Evolutionary conservation across 2,329 filamentous ascomycete species (phyloP).

Genomic region (Diaporthe eres): DNA sequence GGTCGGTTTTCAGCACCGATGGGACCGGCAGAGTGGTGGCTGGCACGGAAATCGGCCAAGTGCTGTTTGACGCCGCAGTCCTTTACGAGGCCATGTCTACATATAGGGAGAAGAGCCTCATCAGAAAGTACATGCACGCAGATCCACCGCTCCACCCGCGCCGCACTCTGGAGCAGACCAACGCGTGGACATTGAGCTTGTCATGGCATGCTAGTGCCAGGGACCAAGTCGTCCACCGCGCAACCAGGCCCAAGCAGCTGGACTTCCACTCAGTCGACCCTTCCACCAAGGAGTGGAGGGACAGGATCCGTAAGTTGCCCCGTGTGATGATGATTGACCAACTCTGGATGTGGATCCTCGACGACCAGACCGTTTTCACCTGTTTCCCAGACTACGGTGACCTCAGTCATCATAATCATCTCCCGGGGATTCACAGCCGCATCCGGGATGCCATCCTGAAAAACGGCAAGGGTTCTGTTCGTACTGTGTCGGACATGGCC

Average conservation of each 20-base stretch:
- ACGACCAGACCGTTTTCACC: slow-evolving; percentile 50
- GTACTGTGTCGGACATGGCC: slow-evolving; percentile 58
- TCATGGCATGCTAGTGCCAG: slow-evolving; percentile 52
- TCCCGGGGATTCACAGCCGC: slow-evolving; percentile 57
- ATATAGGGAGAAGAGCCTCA: slow-evolving; percentile 52
- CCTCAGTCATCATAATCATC: slow-evolving; percentile 54
- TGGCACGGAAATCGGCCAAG: slow-evolving; percentile 45
- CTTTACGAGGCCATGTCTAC: slow-evolving; percentile 55
- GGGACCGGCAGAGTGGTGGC: slow-evolving; percentile 35
- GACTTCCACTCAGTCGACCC: slow-evolving; percentile 45
- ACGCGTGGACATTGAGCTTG: slow-evolving; percentile 55
- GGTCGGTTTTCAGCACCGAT: slow-evolving; percentile 33
- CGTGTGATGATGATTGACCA: slow-evolving; percentile 51
- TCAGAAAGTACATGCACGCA: slow-evolving; percentile 51
- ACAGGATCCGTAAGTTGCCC: slow-evolving; percentile 47
- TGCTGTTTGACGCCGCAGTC: slow-evolving; percentile 51
- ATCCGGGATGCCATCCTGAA: slow-evolving; percentile 52
- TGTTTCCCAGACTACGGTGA: slow-evolving; percentile 58
- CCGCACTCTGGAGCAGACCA: slow-evolving; percentile 62
- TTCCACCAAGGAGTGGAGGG: slow-evolving; percentile 35
- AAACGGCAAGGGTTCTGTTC: slow-evolving; percentile 47
- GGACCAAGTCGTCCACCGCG: slow-evolving; percentile 59
- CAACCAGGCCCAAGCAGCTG: slow-evolving; percentile 47
- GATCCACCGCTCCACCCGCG: slow-evolving; percentile 58
- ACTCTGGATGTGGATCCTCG: slow-evolving; percentile 52